phyloP scores from a whole-genome alignment of 805 yeast genomes.

The Candida schatavii region DNA sequence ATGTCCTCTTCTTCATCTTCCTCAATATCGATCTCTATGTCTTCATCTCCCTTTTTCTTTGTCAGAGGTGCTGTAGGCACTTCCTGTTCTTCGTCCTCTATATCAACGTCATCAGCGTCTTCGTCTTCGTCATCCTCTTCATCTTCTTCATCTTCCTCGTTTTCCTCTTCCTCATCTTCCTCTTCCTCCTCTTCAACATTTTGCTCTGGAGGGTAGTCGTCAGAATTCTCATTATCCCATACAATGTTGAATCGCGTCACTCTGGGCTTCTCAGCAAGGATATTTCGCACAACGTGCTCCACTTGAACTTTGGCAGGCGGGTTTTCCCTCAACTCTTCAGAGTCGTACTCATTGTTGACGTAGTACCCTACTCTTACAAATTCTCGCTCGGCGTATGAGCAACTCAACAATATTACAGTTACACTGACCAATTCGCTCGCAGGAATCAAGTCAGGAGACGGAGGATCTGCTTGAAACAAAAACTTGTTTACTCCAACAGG shows the following conservation, averaged over 20 bases:
- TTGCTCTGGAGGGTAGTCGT: conserved; percentile 78
- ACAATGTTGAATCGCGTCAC: conserved; percentile 95
- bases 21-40: conserved; percentile 1
- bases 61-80: conserved; percentile 13
- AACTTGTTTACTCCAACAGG: conserved; percentile 97
- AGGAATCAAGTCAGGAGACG: conserved; percentile 92
- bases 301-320: conserved; percentile 94
- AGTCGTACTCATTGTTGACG: conserved; percentile 94
- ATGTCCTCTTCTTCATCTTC: conserved; percentile 7
- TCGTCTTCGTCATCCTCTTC: conserved; percentile 47
- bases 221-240: conserved; percentile 78
- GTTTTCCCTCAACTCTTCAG: conserved; percentile 87
- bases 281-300: conserved; percentile 90
- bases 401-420: conserved; percentile 87
- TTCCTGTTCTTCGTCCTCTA: conserved; percentile 38
- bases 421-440: conserved; percentile 94
- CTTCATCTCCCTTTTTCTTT: conserved; percentile 1
- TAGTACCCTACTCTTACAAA: conserved; percentile 97
- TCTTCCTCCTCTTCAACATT: conserved; percentile 63
- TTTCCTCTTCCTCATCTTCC: conserved; percentile 54
- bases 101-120: conserved; percentile 46
- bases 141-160: conserved; percentile 55
- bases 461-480: conserved; percentile 92
- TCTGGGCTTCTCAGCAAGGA: conserved; percentile 94
- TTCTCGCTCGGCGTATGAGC: conserved; percentile 90